A percentile compares a stretch with the other conserved stretches of the same genome.
phyloP scores from a whole-genome alignment of 306 rosid species.

The Purshia tridentata region DNA sequence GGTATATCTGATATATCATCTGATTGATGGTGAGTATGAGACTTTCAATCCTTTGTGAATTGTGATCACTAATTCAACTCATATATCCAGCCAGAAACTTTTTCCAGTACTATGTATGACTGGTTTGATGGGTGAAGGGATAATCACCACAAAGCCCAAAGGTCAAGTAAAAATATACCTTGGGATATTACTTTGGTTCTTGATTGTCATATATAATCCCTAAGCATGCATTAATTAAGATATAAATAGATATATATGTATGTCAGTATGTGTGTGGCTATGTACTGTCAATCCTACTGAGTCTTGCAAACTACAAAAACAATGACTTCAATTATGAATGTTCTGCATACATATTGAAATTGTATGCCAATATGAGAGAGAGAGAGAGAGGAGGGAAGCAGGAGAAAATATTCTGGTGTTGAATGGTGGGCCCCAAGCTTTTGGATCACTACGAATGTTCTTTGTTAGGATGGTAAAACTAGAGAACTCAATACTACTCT shows the following conservation, averaged over 20 bases:
- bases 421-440: conserved; percentile 40
- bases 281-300: too few species aligned
- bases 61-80: not conserved
- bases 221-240: too few species aligned
- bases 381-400: not conserved
- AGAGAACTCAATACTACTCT: not conserved
- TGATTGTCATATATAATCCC: too few species aligned
- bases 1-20: not conserved
- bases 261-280: too few species aligned
- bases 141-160: not conserved
- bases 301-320: too few species aligned
- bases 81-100: too few species aligned
- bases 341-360: too few species aligned
- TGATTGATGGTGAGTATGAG: not conserved
- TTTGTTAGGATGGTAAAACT: conserved; percentile 5
- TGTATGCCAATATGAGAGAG: too few species aligned
- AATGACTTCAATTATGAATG: too few species aligned
- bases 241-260: too few species aligned
- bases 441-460: conserved; percentile 43
- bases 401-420: conserved; percentile 24
- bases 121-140: not conserved
- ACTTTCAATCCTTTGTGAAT: not conserved
- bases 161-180: not conserved
- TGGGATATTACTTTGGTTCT: not conserved
- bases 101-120: too few species aligned